Conservation (phyloP, 1,284 basidiomycete species). For the Leccinum fuscescens region DNA sequence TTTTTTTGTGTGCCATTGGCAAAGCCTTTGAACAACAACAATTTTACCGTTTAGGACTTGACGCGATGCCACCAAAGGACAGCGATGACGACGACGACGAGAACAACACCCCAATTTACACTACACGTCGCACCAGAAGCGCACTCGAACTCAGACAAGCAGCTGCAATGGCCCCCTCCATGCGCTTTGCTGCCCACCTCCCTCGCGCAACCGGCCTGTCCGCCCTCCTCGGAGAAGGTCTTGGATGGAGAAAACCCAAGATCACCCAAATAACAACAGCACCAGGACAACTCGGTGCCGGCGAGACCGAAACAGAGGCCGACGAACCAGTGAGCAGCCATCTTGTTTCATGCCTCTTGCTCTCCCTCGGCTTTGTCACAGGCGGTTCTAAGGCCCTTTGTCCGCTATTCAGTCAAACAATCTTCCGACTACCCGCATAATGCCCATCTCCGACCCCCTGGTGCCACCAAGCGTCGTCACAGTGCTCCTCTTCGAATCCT, state of each 20-base stretch:
- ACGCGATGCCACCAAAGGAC: neutral
- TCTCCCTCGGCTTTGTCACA: neutral
- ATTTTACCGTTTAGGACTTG: neutral
- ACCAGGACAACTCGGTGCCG: constrained; percentile 58
- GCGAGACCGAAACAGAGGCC: constrained; percentile 75
- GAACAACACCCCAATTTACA: constrained; percentile 10
- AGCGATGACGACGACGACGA: constrained; percentile 1
- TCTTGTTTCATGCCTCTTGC: neutral
- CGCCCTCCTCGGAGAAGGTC: constrained; percentile 26
- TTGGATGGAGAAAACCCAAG: constrained; percentile 29
- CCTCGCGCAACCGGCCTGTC: constrained; percentile 20
- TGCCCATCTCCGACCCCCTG: constrained; percentile 46
- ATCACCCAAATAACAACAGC: constrained; percentile 53
- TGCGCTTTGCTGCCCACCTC: constrained; percentile 5
- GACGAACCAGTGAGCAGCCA: constrained; percentile 64
- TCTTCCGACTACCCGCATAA: constrained; percentile 61
- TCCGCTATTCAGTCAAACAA: constrained; percentile 42
- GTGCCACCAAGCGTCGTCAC: constrained; percentile 43
- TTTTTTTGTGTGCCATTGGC: too few relatives aligned
- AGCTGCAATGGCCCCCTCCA: neutral
- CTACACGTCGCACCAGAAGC: constrained; percentile 22
- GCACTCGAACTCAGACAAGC: constrained; percentile 20
- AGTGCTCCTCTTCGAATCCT: constrained; percentile 44
- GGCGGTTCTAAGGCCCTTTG: constrained; percentile 12
- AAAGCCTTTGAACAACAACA: too few relatives aligned